Base-by-base conservation (phyloP, 257 asterid genomes). In the Solanum ahanhuiri region DNA sequence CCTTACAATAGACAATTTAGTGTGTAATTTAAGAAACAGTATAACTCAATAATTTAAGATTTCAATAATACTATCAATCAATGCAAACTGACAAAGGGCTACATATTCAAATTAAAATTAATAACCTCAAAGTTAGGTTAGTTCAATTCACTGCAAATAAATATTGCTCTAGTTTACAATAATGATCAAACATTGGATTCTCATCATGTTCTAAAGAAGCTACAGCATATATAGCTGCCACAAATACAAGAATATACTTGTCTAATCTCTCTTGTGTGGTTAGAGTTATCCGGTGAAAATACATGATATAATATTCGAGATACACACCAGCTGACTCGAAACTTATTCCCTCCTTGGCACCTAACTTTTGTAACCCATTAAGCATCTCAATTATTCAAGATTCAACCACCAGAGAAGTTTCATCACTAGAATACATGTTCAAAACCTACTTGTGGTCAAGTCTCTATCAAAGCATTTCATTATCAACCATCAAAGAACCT, bases 191-290 rank as follows among this genome's bases (percentile, higher is more conserved):
- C 83, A 77, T 77, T 77, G 63, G 64, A 77, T 77, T 43, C 63
- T 77, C n/a, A 77, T 23, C 30, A 20, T 9, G 43, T 2, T 33
- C 25, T 70, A 39, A 37, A 39, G 82, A 22, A 60, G 3, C 69
- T 60, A 1, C 20, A 79, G 71, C 86, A 83, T 23, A 23, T n/a
- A 63, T 83, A 60, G 85, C 77, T 73, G 86, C 71, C 86, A 84
- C 48, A 34, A 45, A 89, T 35, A 12, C 22, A 14, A 15, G 7
- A 45, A 45, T 43, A 12, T 17, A n/a, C 9, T 64, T 25, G 10
- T 66, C 18, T 25, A 12, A 30, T 9, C 6, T 18, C n/a, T 3
- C 0, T 0, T 67, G 3, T 6, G 2, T 30, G 6, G 22, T 67
- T 28, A 28, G 37, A 28, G 14, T 33, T 33, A 3, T 1, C 5